Evolutionary conservation across 768 basidiomycete genomes (phyloP).

Genomic region (Tephrocybe sp.): DNA sequence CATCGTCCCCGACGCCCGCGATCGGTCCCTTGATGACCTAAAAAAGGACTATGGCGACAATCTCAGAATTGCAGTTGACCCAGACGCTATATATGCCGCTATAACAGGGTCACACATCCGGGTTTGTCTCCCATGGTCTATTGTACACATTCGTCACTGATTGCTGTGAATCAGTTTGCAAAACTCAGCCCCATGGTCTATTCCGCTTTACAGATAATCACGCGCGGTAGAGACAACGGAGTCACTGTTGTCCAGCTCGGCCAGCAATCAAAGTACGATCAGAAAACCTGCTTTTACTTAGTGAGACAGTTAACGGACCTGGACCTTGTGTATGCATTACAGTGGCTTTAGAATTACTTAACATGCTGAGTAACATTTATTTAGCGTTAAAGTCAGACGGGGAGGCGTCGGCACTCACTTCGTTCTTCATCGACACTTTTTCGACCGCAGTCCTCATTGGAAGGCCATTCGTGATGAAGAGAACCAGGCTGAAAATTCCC

Average conservation of each 20-base stretch:
- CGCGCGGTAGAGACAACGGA: slow-evolving; percentile 77
- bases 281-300: slow-evolving; percentile 88
- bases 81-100: slow-evolving; percentile 72
- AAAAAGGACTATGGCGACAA: slow-evolving; percentile 56
- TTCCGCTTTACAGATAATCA: slow-evolving; percentile 78
- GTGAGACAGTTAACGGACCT: slow-evolving; percentile 74
- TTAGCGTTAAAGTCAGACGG: slow-evolving; percentile 73
- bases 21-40: slow-evolving; percentile 57
- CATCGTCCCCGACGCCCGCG: slow-evolving; percentile 54
- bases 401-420: slow-evolving; percentile 78
- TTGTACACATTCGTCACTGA: background rate
- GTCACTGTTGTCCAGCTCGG: slow-evolving; percentile 79
- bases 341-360: background rate
- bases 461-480: slow-evolving; percentile 75
- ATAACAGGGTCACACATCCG: slow-evolving; percentile 85
- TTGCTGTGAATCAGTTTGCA: slow-evolving; percentile 49
- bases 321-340: slow-evolving; percentile 61
- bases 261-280: slow-evolving; percentile 78
- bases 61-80: slow-evolving; percentile 74
- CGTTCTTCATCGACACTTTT: slow-evolving; percentile 83
- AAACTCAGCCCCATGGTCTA: slow-evolving; percentile 88
- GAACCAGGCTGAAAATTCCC: slow-evolving; percentile 40
- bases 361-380: slow-evolving; percentile 5
- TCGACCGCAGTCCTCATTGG: slow-evolving; percentile 75
- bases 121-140: slow-evolving; percentile 41